Evolutionary conservation across 495 filamentous ascomycete species (phyloP).

Genomic region (Oidiodendron maius): DNA sequence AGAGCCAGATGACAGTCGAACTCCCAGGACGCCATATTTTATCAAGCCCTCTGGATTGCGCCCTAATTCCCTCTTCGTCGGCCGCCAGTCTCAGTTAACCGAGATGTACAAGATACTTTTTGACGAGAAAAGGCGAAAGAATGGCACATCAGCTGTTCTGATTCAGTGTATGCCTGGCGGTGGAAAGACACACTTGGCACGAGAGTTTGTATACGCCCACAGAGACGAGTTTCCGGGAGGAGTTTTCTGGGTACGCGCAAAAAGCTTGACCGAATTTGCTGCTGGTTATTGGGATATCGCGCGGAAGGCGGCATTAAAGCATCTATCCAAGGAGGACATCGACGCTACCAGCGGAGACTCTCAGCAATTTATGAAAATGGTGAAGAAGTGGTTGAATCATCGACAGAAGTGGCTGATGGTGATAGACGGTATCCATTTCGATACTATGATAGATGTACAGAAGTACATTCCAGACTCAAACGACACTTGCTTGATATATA

Average conservation of each 20-base stretch:
- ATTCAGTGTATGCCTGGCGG: conserved; percentile 70
- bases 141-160: conserved; percentile 62
- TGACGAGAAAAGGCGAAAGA: conserved; percentile 52
- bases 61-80: conserved; percentile 71
- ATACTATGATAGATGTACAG: conserved; percentile 50
- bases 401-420: conserved; percentile 71
- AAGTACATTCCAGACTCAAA: conserved; percentile 65
- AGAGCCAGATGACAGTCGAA: conserved; percentile 25
- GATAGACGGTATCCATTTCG: conserved; percentile 69
- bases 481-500: conserved; percentile 70
- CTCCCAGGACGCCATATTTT: conserved; percentile 34
- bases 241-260: conserved; percentile 75
- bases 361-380: conserved; percentile 50
- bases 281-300: conserved; percentile 74
- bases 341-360: conserved; percentile 34
- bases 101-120: conserved; percentile 62
- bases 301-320: conserved; percentile 50
- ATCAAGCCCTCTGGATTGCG: conserved; percentile 72
- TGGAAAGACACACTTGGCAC: conserved; percentile 77
- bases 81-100: conserved; percentile 65
- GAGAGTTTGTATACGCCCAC: conserved; percentile 71
- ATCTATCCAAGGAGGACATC: conserved; percentile 29
- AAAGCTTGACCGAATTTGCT: conserved; percentile 54
- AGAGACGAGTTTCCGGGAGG: conserved; percentile 63
- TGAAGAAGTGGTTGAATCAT: conserved; percentile 63